These are phyloP conservation scores for Penicillium sp. DNA, from an alignment of 2,329 filamentous ascomycete genomes.

Conservation along the genomic window DNA sequence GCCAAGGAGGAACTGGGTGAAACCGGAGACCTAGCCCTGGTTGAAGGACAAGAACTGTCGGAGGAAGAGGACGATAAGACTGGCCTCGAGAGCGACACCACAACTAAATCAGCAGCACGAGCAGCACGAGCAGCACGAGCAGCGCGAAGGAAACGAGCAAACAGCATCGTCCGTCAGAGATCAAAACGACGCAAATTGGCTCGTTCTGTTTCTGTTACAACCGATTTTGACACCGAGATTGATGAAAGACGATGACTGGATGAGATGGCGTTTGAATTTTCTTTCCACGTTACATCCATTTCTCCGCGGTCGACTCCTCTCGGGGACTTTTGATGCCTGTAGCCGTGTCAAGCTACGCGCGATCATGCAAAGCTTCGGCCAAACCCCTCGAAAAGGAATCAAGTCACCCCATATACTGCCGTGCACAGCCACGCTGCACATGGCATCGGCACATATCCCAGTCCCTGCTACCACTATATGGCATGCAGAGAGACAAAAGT, in stretches of 20 bases:
- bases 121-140: constrained; percentile 2
- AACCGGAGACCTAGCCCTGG: constrained; percentile 59
- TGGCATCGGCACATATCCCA: constrained; percentile 5
- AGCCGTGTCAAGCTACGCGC: neutral
- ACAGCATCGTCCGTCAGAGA: constrained; percentile 18
- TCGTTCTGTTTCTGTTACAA: constrained; percentile 18
- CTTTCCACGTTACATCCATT: neutral
- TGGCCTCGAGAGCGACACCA: constrained; percentile 6
- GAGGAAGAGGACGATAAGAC: constrained; percentile 21
- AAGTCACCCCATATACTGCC: neutral
- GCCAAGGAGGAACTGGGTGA: constrained; percentile 53
- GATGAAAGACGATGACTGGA: constrained; percentile 14
- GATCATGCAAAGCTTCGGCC: neutral
- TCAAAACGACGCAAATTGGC: constrained; percentile 30
- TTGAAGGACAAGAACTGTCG: constrained; percentile 47
- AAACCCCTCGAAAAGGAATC: neutral
- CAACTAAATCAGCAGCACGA: constrained; percentile 5
- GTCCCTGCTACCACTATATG: neutral
- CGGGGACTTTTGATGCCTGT: neutral
- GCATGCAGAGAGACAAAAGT: neutral
- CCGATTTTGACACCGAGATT: constrained; percentile 26
- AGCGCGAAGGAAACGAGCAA: constrained; percentile 7
- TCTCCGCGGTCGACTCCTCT: neutral
- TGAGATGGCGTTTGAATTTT: neutral
- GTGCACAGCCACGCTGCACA: constrained; percentile 8